These are phyloP conservation scores for Eremothecium sinecaudum DNA, from an alignment of 1,139 yeast species.

Conservation along the genomic window DNA sequence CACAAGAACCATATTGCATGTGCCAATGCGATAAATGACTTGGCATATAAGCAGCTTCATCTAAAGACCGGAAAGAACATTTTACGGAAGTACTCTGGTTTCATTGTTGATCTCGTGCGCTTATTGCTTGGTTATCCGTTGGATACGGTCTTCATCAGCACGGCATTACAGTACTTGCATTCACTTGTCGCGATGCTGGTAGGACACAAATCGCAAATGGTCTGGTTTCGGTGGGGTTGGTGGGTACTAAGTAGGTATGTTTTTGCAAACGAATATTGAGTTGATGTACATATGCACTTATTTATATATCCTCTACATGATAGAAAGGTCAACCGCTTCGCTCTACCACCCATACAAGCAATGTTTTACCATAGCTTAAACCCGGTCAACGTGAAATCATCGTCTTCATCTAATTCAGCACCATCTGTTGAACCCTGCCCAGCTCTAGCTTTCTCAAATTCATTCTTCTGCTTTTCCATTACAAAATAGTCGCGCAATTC, in stretches of 20 bases:
- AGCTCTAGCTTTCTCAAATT: no score
- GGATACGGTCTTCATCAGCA: constrained; percentile 25
- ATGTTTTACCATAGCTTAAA: constrained; percentile 1
- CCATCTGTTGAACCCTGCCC: constrained; percentile 5
- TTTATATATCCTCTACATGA: no score
- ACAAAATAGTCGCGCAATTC: constrained; percentile 11
- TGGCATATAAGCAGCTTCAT: constrained; percentile 16
- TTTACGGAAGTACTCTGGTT: constrained; percentile 27
- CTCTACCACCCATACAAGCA: no score
- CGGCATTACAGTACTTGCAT: constrained; percentile 47
- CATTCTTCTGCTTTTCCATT: no score
- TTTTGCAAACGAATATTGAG: constrained; percentile 49
- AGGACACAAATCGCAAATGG: constrained; percentile 86
- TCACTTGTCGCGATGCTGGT: constrained; percentile 68
- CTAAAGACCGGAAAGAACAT: constrained; percentile 7
- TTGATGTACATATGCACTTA: no score
- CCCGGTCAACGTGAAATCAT: constrained; percentile 6
- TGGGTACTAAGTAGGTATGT: constrained; percentile 54
- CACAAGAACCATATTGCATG: constrained; percentile 80
- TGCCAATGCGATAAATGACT: constrained; percentile 44
- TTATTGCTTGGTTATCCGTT: constrained; percentile 4
- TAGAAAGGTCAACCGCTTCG: no score
- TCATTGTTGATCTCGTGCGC: constrained; percentile 12
- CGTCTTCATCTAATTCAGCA: constrained; percentile 4
- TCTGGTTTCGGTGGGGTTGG: constrained; percentile 94